phyloP scores from a whole-genome alignment of 345 rosid species.

The Dovyalis caffra region DNA sequence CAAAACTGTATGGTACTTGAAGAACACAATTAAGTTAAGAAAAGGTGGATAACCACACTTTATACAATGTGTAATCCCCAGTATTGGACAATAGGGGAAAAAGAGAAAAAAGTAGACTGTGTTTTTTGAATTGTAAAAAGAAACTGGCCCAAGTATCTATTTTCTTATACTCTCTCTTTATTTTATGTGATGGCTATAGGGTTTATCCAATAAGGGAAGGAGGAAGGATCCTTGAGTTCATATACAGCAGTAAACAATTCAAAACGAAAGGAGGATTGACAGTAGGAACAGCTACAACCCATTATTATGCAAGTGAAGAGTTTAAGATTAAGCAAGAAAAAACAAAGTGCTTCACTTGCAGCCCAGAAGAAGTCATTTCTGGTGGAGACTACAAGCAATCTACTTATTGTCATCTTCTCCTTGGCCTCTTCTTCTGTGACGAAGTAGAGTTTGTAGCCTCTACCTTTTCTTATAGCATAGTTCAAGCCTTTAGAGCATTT shows the following conservation, averaged over 20 bases:
- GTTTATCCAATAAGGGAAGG: conserved; percentile 73
- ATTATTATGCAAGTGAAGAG: conserved; percentile 83
- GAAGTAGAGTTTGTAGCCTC: conserved; percentile 78
- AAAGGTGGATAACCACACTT: background rate
- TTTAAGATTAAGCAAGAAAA: conserved; percentile 73
- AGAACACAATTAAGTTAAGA: background rate
- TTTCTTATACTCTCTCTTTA: background rate
- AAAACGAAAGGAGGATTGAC: conserved; percentile 72
- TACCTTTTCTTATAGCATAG: conserved; percentile 77
- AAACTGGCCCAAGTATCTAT: background rate
- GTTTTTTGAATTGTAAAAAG: no score
- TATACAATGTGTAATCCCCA: background rate
- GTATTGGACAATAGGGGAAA: no score
- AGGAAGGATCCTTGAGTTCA: conserved; percentile 84
- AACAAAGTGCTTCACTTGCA: conserved; percentile 74
- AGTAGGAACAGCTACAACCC: conserved; percentile 89
- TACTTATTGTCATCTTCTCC: conserved; percentile 87
- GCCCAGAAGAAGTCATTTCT: conserved; percentile 75
- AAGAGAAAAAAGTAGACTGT: no score
- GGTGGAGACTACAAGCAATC: conserved; percentile 78
- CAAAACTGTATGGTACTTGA: background rate
- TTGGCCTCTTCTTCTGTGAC: conserved; percentile 62
- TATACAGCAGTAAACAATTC: conserved; percentile 75
- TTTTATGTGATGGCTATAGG: conserved; percentile 26
- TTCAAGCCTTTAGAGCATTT: conserved; percentile 70